Evolutionary conservation across 2,329 filamentous ascomycete genomes (phyloP), one percentile per base, ranked within the genome.

Genomic region (Fusarium setosum): DNA sequence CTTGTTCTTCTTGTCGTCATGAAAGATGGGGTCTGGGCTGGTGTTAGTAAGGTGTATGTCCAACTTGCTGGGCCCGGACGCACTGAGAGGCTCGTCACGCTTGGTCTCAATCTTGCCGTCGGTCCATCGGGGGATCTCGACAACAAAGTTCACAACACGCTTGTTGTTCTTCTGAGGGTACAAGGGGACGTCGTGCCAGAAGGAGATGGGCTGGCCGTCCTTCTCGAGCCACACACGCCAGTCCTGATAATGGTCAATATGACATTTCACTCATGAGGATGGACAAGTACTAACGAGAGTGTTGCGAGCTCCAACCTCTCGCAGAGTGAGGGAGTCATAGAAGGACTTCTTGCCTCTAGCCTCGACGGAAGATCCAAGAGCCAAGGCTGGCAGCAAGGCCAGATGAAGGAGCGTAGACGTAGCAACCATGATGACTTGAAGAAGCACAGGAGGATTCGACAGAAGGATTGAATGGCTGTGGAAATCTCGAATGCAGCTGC

Each of bases 101-200:
- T 73, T 73, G 6, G 78, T 78, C 69, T 79, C 78, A n/a, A 79
- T 73, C 70, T 80, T 80, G 52, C 57, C 77, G 44, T 80, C 75
- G 1, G 74, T 77, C 79, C 80, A 81, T 37, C 78, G 69, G 2
- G 80, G 80, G 9, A 81, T 80, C 66, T 81, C 80, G 1, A 81
- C 76, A 11, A 79, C 75, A 11, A 78, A 75, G 70, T 76, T 79
- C 67, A 81, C 72, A 35, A 80, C 71, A 21, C 67, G 72, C 23
- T 74, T 73, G 53, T 79, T 69, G 4, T 66, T 72, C 24, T 70
- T 70, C 31, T 75, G 68, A 5, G 80, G 78, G 49, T 78, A 81
- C 7, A 79, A 55, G 1, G 79, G 79, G 26, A 81, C 71, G 59
- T 81, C 79, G 44, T 81, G 79, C 78, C 79, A 81, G 62, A 75